Conservation (phyloP, 352 stramenopile species). For the Peronospora destructor region DNA sequence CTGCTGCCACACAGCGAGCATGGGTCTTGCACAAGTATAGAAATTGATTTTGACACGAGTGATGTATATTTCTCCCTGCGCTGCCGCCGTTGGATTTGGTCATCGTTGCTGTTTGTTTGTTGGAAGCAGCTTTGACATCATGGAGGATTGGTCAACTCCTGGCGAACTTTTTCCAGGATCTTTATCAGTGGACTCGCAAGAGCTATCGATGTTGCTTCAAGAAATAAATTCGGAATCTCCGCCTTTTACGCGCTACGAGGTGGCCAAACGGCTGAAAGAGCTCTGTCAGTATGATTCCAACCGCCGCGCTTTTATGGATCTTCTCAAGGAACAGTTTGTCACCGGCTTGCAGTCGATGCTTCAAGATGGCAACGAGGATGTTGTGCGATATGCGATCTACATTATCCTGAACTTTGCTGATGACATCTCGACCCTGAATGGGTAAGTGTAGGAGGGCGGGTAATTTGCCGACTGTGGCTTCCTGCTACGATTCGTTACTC, state of each 20-base stretch:
- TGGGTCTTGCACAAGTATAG: slow-evolving; percentile 5
- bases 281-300: slow-evolving; percentile 52
- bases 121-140: slow-evolving; percentile 65
- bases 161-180: slow-evolving; percentile 45
- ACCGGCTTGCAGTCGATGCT: slow-evolving; percentile 52
- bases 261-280: slow-evolving; percentile 70
- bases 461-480: neutral
- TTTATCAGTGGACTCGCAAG: slow-evolving; percentile 36
- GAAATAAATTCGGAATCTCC: slow-evolving; percentile 49
- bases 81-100: slow-evolving; percentile 10
- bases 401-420: slow-evolving; percentile 62
- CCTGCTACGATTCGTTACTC: neutral
- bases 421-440: slow-evolving; percentile 38
- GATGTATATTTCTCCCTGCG: slow-evolving; percentile 4
- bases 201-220: slow-evolving; percentile 49
- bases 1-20: slow-evolving; percentile 9
- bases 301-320: slow-evolving; percentile 35
- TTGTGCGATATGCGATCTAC: slow-evolving; percentile 69
- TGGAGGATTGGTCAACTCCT: slow-evolving; percentile 46
- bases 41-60: slow-evolving; percentile 22
- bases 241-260: slow-evolving; percentile 54
- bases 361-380: slow-evolving; percentile 62
- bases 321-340: slow-evolving; percentile 48
- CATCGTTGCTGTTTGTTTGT: slow-evolving; percentile 9
- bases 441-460: slow-evolving; percentile 24